A percentile compares a stretch with the other conserved stretches of the same genome.
Evolutionary conservation across 768 basidiomycete genomes (phyloP).

Genomic region (Sarcodon aspratus): DNA sequence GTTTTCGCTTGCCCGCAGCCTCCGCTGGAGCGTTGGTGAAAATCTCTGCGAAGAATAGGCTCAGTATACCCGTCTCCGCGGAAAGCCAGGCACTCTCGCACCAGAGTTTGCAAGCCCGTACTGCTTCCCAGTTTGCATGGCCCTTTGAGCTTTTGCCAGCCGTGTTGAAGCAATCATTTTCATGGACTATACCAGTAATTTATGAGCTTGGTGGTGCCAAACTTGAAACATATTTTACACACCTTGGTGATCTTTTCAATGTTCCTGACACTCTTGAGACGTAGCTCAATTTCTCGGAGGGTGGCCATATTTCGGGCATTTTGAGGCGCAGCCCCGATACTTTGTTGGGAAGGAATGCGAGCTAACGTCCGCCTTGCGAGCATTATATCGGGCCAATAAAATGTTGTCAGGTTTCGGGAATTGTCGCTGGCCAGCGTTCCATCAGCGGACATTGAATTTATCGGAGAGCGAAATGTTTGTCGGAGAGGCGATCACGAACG

Average conservation of each 20-base stretch:
- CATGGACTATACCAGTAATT: constrained; percentile 57
- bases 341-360: constrained; percentile 28
- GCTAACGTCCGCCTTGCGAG: constrained; percentile 37
- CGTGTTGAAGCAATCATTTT: constrained; percentile 99
- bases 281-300: constrained; percentile 92
- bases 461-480: not conserved
- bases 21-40: constrained; percentile 71
- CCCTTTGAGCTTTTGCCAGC: constrained; percentile 88
- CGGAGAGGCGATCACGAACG: too few species aligned
- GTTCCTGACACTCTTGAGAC: constrained; percentile 92
- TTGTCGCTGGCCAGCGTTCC: too few species aligned
- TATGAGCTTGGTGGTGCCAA: not conserved
- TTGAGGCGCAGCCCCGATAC: constrained; percentile 27
- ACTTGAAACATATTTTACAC: not conserved
- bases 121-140: constrained; percentile 84
- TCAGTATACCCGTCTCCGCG: not conserved
- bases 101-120: constrained; percentile 91
- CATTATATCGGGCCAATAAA: constrained; percentile 22
- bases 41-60: constrained; percentile 49
- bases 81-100: constrained; percentile 22
- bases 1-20: constrained; percentile 59
- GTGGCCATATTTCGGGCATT: constrained; percentile 88
- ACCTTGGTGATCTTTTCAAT: constrained; percentile 99
- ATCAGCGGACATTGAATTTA: too few species aligned
- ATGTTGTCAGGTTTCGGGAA: not conserved